Base-by-base conservation (phyloP, 805 yeast genomes). In the Hagleromyces aurorensis region DNA sequence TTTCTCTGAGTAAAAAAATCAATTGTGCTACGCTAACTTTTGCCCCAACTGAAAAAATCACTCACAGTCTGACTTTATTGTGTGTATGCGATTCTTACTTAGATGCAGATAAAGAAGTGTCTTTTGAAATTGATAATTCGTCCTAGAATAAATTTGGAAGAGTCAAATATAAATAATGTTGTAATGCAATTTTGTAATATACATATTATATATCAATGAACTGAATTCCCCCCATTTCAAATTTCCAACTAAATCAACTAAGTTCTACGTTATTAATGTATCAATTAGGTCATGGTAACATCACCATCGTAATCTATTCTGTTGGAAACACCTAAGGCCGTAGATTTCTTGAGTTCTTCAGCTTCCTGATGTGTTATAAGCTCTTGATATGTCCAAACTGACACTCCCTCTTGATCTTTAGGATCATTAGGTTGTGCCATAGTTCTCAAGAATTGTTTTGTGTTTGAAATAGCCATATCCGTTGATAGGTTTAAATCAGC, bases 401-500 rank as follows among this genome's bases (percentile, higher is more conserved):
- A 80, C 3, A 87, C 79, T 30, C 96, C 96, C 46, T 86, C 94
- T 54, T 82, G 93, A 51, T 89, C 96, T 38, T 79, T 76, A 1
- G 83, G 80, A 51, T 86, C 75, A 1, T 83, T 66, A 0, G 97
- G 97, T 56, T 91, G 99, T 0, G 98, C 97, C 72, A 87, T 74
- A 2, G 86, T 78, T 45, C 97, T 66, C 52, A 91, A 64, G 51
- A 91, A 91, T 58, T 85, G 87, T 55, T 84, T 87, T 1, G 97
- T 94, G 34, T 81, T 77, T 0, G 97, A 94, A 31, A 91, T 68
- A 0, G 97, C 96, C 96, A 91, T 89, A 60, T 91, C 99, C 0
- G 96, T 91, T 0, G 96, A 85, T 30, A 89, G 62, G 47, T 87
- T 89, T 2, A 81, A 71, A 51, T 93, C 97, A 0, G 96, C 87